Conservation (phyloP, 768 basidiomycete genomes). For the Mycena albidolilacea region DNA sequence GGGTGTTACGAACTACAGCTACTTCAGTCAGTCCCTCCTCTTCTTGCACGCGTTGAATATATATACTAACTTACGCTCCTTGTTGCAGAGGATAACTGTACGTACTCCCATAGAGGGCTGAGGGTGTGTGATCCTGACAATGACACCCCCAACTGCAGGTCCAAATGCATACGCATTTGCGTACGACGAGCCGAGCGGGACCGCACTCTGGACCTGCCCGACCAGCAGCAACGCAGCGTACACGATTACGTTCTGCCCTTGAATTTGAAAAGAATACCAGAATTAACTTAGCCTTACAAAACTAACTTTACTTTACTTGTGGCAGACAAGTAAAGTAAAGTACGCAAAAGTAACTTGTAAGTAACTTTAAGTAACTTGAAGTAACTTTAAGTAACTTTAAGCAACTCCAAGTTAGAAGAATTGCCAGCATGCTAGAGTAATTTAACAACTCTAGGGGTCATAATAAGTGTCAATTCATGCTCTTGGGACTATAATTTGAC, state of each 20-base stretch:
- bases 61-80: not conserved
- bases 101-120: not conserved
- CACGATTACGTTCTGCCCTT: slow-evolving; percentile 54
- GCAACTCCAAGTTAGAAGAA: too few species aligned
- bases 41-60: not conserved
- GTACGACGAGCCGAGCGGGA: slow-evolving; percentile 60
- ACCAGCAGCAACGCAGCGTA: slow-evolving; percentile 48
- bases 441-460: too few species aligned
- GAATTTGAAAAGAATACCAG: too few species aligned
- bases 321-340: too few species aligned
- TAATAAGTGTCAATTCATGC: too few species aligned
- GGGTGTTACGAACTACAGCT: slow-evolving; percentile 63
- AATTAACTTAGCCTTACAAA: too few species aligned
- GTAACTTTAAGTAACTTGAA: too few species aligned
- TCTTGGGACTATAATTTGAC: too few species aligned
- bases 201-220: slow-evolving; percentile 62
- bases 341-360: too few species aligned
- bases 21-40: slow-evolving; percentile 59
- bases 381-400: too few species aligned
- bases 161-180: slow-evolving; percentile 59
- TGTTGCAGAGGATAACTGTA: slow-evolving; percentile 50
- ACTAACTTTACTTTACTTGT: too few species aligned
- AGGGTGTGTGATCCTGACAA: not conserved
- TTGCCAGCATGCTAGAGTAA: too few species aligned
- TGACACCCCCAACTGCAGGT: not conserved